A percentile compares a stretch with the other conserved stretches of the same genome.
phyloP scores from a whole-genome alignment of 2,329 filamentous ascomycete species.

The Fonsecaea erecta region DNA sequence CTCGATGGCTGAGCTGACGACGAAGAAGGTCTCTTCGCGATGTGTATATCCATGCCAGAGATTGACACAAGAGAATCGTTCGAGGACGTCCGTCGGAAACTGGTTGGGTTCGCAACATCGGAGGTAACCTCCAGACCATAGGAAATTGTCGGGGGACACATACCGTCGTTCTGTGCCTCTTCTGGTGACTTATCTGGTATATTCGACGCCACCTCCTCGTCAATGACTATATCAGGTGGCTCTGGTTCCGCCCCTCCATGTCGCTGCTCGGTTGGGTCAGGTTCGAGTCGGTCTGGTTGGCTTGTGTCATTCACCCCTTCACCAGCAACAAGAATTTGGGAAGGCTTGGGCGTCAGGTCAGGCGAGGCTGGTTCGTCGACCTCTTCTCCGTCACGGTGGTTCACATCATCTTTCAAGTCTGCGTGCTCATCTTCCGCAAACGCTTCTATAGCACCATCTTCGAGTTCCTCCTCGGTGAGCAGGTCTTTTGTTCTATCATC shows the following conservation, averaged over 20 bases:
- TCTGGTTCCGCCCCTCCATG: not conserved
- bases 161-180: not conserved
- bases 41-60: slow-evolving; percentile 86
- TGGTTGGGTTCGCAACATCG: slow-evolving; percentile 15
- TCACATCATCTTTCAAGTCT: not conserved
- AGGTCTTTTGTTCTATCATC: not conserved
- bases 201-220: not conserved
- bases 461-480: slow-evolving; percentile 7
- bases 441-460: not conserved
- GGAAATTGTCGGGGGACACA: not conserved
- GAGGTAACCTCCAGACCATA: slow-evolving; percentile 13
- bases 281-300: slow-evolving; percentile 17
- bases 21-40: slow-evolving; percentile 76
- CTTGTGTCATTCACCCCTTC: not conserved
- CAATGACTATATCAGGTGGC: slow-evolving; percentile 4
- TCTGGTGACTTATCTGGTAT: not conserved
- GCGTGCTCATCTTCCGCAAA: not conserved
- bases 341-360: slow-evolving; percentile 33
- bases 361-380: slow-evolving; percentile 10
- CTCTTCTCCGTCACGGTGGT: not conserved
- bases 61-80: slow-evolving; percentile 91
- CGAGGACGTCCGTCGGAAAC: slow-evolving; percentile 69
- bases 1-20: slow-evolving; percentile 55
- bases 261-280: not conserved
- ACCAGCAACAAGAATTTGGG: slow-evolving; percentile 24